These are phyloP conservation scores for Naegleria fowleri DNA, from an alignment of 208 protist genomes.

Conservation along the genomic window DNA sequence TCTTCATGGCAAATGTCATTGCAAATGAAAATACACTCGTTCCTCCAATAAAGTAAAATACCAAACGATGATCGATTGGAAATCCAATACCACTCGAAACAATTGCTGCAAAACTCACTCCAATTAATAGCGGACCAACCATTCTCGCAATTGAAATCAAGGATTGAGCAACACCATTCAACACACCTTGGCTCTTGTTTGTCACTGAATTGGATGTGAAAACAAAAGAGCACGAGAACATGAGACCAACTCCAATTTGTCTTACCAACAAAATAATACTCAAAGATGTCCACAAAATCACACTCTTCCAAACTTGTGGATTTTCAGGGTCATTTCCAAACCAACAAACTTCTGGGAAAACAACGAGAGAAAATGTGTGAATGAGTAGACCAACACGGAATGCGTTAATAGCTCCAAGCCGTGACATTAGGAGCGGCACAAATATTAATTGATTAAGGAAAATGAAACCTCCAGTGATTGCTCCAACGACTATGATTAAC, in stretches of 20 bases:
- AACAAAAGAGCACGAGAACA: background rate
- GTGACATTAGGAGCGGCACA: background rate
- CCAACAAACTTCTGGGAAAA: background rate
- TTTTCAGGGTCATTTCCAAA: background rate
- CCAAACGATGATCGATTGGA: background rate
- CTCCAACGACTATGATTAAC: background rate
- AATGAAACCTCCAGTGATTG: background rate
- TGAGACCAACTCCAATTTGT: background rate
- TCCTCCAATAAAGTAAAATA: background rate
- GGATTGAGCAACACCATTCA: background rate
- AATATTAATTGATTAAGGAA: background rate
- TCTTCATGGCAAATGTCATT: background rate
- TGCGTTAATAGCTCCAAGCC: background rate
- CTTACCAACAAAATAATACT: background rate
- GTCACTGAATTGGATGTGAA: background rate
- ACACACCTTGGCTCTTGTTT: background rate
- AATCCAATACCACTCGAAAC: background rate
- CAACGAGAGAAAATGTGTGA: background rate
- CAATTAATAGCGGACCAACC: background rate
- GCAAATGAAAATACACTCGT: background rate
- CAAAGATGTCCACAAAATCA: background rate
- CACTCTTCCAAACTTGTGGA: background rate
- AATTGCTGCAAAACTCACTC: background rate
- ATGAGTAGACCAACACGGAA: background rate
- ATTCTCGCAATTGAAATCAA: background rate